phyloP scores from a whole-genome alignment of 2,329 filamentous ascomycete genomes.

The Penicillium sp. region DNA sequence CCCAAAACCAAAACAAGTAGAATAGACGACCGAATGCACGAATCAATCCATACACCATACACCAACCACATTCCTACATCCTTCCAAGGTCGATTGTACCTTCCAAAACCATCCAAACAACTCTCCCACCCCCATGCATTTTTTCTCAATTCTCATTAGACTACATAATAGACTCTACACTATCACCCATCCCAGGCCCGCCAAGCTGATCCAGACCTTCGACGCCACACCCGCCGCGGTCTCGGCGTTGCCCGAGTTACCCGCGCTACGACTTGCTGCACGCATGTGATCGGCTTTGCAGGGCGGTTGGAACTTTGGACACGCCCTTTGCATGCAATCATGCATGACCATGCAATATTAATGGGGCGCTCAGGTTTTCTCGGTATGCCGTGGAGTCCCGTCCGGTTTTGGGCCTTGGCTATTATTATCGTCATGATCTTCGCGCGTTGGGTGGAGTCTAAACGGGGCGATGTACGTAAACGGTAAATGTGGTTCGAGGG shows the following conservation, averaged over 20 bases:
- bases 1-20: neutral
- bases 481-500: too few species aligned
- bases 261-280: neutral
- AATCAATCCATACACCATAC: neutral
- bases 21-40: constrained; percentile 6
- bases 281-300: constrained; percentile 21
- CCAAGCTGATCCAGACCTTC: constrained; percentile 18
- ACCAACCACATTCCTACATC: too few species aligned
- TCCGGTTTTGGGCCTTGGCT: neutral
- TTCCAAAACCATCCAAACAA: neutral
- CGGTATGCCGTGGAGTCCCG: constrained; percentile 20
- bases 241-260: constrained; percentile 9
- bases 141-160: neutral
- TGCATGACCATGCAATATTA: too few species aligned
- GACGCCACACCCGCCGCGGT: constrained; percentile 14
- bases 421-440: constrained; percentile 1
- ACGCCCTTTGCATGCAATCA: too few species aligned
- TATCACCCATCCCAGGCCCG: too few species aligned
- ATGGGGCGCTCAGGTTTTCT: constrained; percentile 15
- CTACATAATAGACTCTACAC: neutral
- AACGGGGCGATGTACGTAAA: neutral
- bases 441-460: neutral
- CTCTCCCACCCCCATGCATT: neutral
- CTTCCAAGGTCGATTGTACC: neutral
- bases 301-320: constrained; percentile 8